Evolutionary conservation across 345 rosid species (phyloP).

Genomic region (Bruguiera sexangula): DNA sequence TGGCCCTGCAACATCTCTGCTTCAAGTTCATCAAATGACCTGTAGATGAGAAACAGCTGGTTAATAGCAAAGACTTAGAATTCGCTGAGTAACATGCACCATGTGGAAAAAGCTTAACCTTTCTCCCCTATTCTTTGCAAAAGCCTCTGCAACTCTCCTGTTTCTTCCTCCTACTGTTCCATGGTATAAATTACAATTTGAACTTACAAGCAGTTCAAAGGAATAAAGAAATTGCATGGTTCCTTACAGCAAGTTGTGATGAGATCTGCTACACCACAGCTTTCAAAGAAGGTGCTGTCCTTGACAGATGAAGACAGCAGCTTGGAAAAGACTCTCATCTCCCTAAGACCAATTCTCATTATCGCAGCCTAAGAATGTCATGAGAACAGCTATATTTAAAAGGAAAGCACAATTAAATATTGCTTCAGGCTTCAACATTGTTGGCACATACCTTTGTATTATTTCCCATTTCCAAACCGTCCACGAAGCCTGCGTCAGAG

Average conservation of each 20-base stretch:
- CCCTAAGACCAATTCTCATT: slow-evolving; percentile 93
- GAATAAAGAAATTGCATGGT: slow-evolving; percentile 13
- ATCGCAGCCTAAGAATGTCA: slow-evolving; percentile 68
- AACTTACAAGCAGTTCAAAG: background rate
- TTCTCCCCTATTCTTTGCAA: slow-evolving; percentile 71
- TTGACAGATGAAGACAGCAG: slow-evolving; percentile 75
- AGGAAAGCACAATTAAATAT: background rate
- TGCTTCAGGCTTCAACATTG: slow-evolving; percentile 2
- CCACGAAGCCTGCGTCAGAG: slow-evolving; percentile 65
- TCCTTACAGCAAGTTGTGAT: slow-evolving; percentile 89
- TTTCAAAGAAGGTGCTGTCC: slow-evolving; percentile 88
- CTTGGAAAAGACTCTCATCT: slow-evolving; percentile 88
- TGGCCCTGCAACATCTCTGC: slow-evolving; percentile 94
- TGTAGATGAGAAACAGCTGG: slow-evolving; percentile 25
- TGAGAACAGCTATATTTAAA: slow-evolving; percentile 7
- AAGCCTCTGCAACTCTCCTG: slow-evolving; percentile 89
- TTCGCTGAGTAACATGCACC: background rate
- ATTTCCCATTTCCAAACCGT: slow-evolving; percentile 95
- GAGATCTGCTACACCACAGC: slow-evolving; percentile 94
- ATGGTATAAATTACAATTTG: slow-evolving; percentile 11
- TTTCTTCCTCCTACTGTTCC: slow-evolving; percentile 81
- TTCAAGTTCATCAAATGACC: slow-evolving; percentile 97
- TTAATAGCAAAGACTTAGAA: slow-evolving; percentile 6
- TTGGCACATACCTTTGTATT: slow-evolving; percentile 69
- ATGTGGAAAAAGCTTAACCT: slow-evolving; percentile 43